Percentiles rank a stretch among this genome's conserved stretches.
Evolutionary conservation across 2,329 filamentous ascomycete genomes (phyloP).

Genomic region (Aspergillus pseudotamarii): DNA sequence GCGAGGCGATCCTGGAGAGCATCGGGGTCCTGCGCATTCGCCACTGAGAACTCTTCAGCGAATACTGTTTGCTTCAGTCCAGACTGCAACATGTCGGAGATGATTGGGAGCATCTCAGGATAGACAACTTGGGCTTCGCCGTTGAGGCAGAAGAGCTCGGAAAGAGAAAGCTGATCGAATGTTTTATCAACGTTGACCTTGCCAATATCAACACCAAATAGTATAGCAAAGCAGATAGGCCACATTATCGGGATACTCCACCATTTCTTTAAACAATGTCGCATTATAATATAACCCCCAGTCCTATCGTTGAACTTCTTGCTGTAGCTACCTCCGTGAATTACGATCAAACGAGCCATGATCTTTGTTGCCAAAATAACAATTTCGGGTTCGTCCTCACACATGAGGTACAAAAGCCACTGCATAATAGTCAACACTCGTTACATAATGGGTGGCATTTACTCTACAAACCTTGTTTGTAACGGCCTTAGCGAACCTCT

Average conservation of each 20-base stretch:
- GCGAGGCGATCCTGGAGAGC: constrained; percentile 15
- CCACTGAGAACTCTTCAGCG: constrained; percentile 63
- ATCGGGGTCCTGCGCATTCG: constrained; percentile 38
- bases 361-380: constrained; percentile 82
- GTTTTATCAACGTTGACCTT: constrained; percentile 71
- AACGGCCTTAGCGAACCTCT: constrained; percentile 89
- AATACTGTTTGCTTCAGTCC: constrained; percentile 70
- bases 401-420: constrained; percentile 91
- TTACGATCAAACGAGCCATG: constrained; percentile 77
- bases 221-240: constrained; percentile 83
- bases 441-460: neutral
- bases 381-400: constrained; percentile 81
- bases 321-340: constrained; percentile 78
- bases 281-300: constrained; percentile 85
- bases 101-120: constrained; percentile 76
- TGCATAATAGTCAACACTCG: constrained; percentile 38
- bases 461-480: constrained; percentile 76
- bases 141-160: constrained; percentile 67
- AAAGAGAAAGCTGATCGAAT: constrained; percentile 73
- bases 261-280: constrained; percentile 77
- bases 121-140: constrained; percentile 69
- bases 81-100: constrained; percentile 84
- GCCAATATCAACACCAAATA: constrained; percentile 82
- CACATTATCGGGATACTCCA: constrained; percentile 86
- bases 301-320: constrained; percentile 84